Conservation (phyloP, 1,284 basidiomycete species). For the Meripilus lineatus region DNA sequence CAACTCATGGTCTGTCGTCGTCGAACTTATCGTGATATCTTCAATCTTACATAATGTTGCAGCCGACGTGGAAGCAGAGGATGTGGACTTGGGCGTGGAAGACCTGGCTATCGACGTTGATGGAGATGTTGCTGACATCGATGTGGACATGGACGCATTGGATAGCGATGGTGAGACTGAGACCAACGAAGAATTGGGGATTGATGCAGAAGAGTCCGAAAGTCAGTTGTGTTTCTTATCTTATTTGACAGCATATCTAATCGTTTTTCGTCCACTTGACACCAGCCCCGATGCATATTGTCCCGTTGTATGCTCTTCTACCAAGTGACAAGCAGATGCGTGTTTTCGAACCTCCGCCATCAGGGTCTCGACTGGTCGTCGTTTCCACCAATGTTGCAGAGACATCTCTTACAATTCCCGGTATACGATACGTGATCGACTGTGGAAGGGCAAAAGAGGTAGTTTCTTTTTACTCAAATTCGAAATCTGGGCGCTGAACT, state of each 20-base stretch:
- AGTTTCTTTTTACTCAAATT: constrained; percentile 13
- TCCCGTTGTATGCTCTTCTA: constrained; percentile 72
- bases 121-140: constrained; percentile 37
- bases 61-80: constrained; percentile 74
- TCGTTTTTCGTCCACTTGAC: background rate
- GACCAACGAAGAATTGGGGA: constrained; percentile 48
- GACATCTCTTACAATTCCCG: constrained; percentile 76
- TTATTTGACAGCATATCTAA: no score
- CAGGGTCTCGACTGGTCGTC: constrained; percentile 62
- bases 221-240: constrained; percentile 37
- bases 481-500: constrained; percentile 5
- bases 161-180: constrained; percentile 42
- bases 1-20: constrained; percentile 40
- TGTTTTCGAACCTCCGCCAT: constrained; percentile 65
- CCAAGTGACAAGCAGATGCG: constrained; percentile 72
- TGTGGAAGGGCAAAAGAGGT: constrained; percentile 84
- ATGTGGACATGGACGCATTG: constrained; percentile 46
- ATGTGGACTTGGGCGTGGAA: constrained; percentile 66
- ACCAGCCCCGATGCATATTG: constrained; percentile 64
- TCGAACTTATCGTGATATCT: constrained; percentile 5
- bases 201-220: constrained; percentile 56
- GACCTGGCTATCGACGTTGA: constrained; percentile 57
- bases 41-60: constrained; percentile 1
- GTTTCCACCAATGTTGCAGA: constrained; percentile 79
- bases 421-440: constrained; percentile 75